Conservation (phyloP, 768 basidiomycete species). For the Termitomyces titanicus region DNA sequence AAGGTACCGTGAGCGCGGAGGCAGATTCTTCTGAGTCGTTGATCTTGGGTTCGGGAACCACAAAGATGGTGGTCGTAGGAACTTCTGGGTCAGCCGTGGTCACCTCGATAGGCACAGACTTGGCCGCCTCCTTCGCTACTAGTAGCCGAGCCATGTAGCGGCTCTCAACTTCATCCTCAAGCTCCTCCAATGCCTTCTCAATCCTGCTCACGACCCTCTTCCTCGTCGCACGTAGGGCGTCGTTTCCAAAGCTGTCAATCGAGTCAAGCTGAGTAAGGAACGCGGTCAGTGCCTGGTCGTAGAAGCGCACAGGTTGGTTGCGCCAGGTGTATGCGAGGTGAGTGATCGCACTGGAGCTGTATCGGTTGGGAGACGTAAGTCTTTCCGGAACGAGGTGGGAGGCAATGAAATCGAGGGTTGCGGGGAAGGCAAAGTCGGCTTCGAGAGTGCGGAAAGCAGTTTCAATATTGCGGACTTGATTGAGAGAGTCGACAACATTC, state of each 20-base stretch:
- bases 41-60: not conserved
- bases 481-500: slow-evolving; percentile 31
- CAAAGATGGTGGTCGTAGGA: not conserved
- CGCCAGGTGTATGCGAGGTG: slow-evolving; percentile 52
- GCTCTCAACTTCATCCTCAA: slow-evolving; percentile 48
- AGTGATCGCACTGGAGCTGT: slow-evolving; percentile 18
- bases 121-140: slow-evolving; percentile 19
- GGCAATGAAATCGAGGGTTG: slow-evolving; percentile 37
- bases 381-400: slow-evolving; percentile 26
- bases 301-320: slow-evolving; percentile 60
- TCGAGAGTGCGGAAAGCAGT: slow-evolving; percentile 34
- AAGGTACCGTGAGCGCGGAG: not conserved
- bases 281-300: slow-evolving; percentile 56
- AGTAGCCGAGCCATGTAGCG: slow-evolving; percentile 29
- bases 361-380: slow-evolving; percentile 16
- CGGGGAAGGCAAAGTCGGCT: slow-evolving; percentile 36
- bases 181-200: slow-evolving; percentile 51
- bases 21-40: not conserved
- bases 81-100: not conserved
- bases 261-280: slow-evolving; percentile 57
- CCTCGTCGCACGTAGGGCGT: slow-evolving; percentile 43
- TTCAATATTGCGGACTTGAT: slow-evolving; percentile 37
- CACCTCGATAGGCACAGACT: slow-evolving; percentile 10
- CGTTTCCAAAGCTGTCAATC: slow-evolving; percentile 59
- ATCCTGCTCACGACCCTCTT: slow-evolving; percentile 53